A percentile compares a stretch with the other conserved stretches of the same genome.
These are phyloP conservation scores for Xylaria bambusicola DNA, from an alignment of 495 filamentous ascomycete species.

Conservation along the genomic window DNA sequence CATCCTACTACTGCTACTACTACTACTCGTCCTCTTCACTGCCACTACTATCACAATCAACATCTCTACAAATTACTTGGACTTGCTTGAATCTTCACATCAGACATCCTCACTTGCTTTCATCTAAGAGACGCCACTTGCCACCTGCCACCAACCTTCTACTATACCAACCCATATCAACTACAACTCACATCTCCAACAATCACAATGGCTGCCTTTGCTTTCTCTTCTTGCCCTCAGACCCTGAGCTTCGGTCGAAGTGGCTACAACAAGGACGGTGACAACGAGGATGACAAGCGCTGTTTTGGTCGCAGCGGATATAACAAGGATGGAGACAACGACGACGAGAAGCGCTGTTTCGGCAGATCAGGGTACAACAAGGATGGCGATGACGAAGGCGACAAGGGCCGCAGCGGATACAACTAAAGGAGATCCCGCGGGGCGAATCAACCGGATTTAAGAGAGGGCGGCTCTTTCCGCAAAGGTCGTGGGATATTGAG, in stretches of 20 bases:
- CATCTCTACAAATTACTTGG: background rate
- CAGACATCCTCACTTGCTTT: slow-evolving; percentile 8
- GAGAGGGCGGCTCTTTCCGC: slow-evolving; percentile 10
- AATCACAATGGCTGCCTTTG: slow-evolving; percentile 19
- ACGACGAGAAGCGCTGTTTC: slow-evolving; percentile 43
- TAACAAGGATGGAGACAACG: slow-evolving; percentile 48
- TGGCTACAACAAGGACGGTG: slow-evolving; percentile 52
- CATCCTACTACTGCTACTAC: slow-evolving; percentile 5
- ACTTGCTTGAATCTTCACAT: background rate
- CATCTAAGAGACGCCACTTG: background rate
- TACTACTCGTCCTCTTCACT: background rate
- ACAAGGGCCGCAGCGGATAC: slow-evolving; percentile 18
- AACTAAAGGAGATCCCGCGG: slow-evolving; percentile 10
- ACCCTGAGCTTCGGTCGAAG: slow-evolving; percentile 52
- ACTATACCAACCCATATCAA: background rate
- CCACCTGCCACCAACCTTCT: background rate
- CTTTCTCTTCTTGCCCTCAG: slow-evolving; percentile 15
- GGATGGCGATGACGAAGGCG: slow-evolving; percentile 21
- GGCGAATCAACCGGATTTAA: background rate
- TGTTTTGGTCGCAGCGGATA: slow-evolving; percentile 50
- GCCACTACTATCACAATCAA: background rate
- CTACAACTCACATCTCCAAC: background rate
- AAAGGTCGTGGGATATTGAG: no score
- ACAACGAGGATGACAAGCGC: slow-evolving; percentile 37
- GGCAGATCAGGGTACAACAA: slow-evolving; percentile 53